Evolutionary conservation across 1,284 basidiomycete genomes (phyloP).

Genomic region (Fomes fomentarius): DNA sequence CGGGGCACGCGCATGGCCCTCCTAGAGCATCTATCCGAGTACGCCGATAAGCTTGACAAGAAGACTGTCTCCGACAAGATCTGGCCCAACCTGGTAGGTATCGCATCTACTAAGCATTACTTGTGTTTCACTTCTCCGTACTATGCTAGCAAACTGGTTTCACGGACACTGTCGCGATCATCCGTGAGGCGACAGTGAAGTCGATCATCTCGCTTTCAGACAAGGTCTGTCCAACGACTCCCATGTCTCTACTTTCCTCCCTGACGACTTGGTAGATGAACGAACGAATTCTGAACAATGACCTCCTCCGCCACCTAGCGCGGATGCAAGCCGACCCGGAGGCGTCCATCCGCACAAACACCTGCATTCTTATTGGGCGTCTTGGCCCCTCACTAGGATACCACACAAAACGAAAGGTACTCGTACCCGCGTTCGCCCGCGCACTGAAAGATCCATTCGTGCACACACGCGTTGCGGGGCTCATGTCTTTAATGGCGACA

Average conservation of each 20-base stretch:
- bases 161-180: slow-evolving; percentile 89
- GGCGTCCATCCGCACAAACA: slow-evolving; percentile 96
- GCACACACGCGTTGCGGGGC: slow-evolving; percentile 90
- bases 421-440: slow-evolving; percentile 93
- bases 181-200: slow-evolving; percentile 94
- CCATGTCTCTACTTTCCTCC: background rate
- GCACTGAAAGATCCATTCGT: slow-evolving; percentile 92
- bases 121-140: slow-evolving; percentile 6
- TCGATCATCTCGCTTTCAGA: slow-evolving; percentile 84
- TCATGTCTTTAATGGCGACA: slow-evolving; percentile 97
- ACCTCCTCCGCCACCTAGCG: slow-evolving; percentile 90
- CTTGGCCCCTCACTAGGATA: slow-evolving; percentile 85
- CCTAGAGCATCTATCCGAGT: slow-evolving; percentile 85
- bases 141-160: slow-evolving; percentile 86
- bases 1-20: slow-evolving; percentile 93
- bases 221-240: slow-evolving; percentile 57
- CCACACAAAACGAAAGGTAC: slow-evolving; percentile 92
- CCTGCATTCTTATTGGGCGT: slow-evolving; percentile 94
- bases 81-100: slow-evolving; percentile 86
- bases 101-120: background rate
- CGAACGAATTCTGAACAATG: slow-evolving; percentile 95
- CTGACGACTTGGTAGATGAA: slow-evolving; percentile 57
- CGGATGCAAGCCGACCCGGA: slow-evolving; percentile 93
- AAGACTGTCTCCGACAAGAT: slow-evolving; percentile 86
- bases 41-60: slow-evolving; percentile 86